A percentile compares a stretch with the other conserved stretches of the same genome.
Conservation (phyloP, 2,329 filamentous ascomycete species). For the Zymoseptoria crescenta region DNA sequence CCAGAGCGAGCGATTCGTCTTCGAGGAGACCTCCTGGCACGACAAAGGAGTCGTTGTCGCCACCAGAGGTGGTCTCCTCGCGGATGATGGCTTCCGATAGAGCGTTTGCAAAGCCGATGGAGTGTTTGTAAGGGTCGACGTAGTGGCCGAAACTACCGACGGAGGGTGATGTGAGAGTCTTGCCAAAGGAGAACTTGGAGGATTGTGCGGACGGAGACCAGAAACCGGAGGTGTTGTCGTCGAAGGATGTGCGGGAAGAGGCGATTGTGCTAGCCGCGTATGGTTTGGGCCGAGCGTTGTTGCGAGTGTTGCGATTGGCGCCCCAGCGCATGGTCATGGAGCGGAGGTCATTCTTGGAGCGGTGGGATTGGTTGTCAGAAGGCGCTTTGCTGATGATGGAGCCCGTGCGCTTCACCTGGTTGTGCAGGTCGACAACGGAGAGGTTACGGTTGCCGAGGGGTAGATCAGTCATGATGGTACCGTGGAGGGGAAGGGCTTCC, state of each 20-base stretch:
- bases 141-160: conserved; percentile 81
- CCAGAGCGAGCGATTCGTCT: conserved; percentile 84
- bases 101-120: conserved; percentile 94
- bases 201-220: conserved; percentile 79
- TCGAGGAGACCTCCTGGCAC: conserved; percentile 55
- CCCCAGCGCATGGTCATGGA: conserved; percentile 61
- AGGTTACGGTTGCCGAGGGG: conserved; percentile 36
- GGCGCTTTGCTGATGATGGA: conserved; percentile 90
- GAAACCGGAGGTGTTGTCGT: conserved; percentile 73
- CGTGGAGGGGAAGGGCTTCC: conserved; percentile 78
- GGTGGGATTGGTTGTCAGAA: conserved; percentile 66
- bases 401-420: conserved; percentile 65
- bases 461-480: conserved; percentile 49
- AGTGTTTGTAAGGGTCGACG: conserved; percentile 72
- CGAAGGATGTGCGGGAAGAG: conserved; percentile 88
- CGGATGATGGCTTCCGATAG: conserved; percentile 94
- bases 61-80: conserved; percentile 56
- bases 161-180: conserved; percentile 84
- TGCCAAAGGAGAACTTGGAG: conserved; percentile 86
- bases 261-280: conserved; percentile 74
- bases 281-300: conserved; percentile 68
- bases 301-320: conserved; percentile 56
- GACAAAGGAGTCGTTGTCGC: conserved; percentile 30
- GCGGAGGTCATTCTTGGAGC: conserved; percentile 58
- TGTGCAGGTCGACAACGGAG: conserved; percentile 50